Base-by-base conservation (phyloP, 1,284 basidiomycete genomes). In the Cutaneotrichosporon sp. region DNA sequence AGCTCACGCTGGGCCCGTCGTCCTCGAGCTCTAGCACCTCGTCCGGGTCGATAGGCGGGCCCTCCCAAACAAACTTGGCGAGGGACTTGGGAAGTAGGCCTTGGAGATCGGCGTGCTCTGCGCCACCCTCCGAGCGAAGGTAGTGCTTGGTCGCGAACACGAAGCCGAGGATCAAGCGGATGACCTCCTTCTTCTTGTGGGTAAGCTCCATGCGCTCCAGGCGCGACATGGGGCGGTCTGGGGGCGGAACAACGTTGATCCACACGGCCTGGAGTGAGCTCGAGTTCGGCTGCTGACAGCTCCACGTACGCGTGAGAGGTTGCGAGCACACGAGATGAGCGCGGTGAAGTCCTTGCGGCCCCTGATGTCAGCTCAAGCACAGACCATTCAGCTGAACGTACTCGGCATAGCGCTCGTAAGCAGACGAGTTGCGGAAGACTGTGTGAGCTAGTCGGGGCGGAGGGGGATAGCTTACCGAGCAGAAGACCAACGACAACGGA, bases 401-500 rank as follows among this genome's bases (percentile, higher is more conserved):
- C 73, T 78, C 78, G 7, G 76, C 72, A 59, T 77, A 78, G 54
- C 77, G 68, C 62, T 79, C 73, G 60, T 79, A 79, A 13, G 76
- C 78, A 0, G 78, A 78, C 22, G 77, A 71, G 62, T 80, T 80
- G 13, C 80, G 85, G 76, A 90, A 91, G 10, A 91, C 89, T 45
- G 80, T 62, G 89, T 87, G 58, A 91, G 83, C 69, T 87, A 88
- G 59, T 89, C n/a, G n/a, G 22, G 25, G 55, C 51, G 13, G 36
- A 56, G 56, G 61, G 34, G 22, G 7, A 57, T 29, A 53, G 64
- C 51, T 47, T 54, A 68, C 65, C 65, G 56, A 73, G 69, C 18
- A 81, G 69, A 10, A 67, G 57, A 78, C 90, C 82, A 65, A 95
- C 93, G 65, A 95, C 93, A 16, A 97, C 90, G 8, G 90, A 91